A percentile compares a stretch with the other conserved stretches of the same genome.
These are phyloP conservation scores for Orbilia blumenaviensis DNA, from an alignment of 2,329 filamentous ascomycete species.

Conservation along the genomic window DNA sequence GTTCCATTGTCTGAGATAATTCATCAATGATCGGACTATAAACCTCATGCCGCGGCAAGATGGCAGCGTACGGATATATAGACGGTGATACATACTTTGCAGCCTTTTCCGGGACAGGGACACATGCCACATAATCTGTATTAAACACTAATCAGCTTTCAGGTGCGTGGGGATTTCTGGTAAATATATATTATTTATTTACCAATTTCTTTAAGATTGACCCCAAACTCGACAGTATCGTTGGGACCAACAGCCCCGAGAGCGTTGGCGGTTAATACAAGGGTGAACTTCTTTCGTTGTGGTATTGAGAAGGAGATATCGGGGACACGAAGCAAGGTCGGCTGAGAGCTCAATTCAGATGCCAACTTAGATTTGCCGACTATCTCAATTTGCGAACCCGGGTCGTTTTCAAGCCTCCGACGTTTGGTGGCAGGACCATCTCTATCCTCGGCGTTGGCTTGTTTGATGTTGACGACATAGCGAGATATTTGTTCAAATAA, in stretches of 20 bases:
- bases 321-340: conserved; percentile 44
- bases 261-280: conserved; percentile 68
- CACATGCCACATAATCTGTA: conserved; percentile 56
- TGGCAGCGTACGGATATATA: too few relatives aligned
- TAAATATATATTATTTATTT: conserved; percentile 53
- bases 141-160: neutral
- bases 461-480: conserved; percentile 20
- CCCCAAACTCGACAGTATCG: conserved; percentile 55
- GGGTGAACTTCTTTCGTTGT: conserved; percentile 73
- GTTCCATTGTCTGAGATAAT: conserved; percentile 73
- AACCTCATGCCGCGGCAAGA: too few relatives aligned
- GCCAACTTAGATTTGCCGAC: conserved; percentile 30
- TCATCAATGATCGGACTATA: too few relatives aligned
- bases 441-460: neutral
- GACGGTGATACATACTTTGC: conserved; percentile 46
- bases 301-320: conserved; percentile 75
- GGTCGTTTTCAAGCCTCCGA: conserved; percentile 31
- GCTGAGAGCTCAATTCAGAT: conserved; percentile 29
- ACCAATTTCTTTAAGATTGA: conserved; percentile 70
- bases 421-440: conserved; percentile 36
- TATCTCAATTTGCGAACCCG: conserved; percentile 23
- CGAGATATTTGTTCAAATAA: conserved; percentile 29
- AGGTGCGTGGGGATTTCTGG: neutral
- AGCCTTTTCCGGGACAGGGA: conserved; percentile 57
- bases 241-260: conserved; percentile 44